phyloP scores from a whole-genome alignment of 352 stramenopile genomes.

The Globisporangium orthogonon region DNA sequence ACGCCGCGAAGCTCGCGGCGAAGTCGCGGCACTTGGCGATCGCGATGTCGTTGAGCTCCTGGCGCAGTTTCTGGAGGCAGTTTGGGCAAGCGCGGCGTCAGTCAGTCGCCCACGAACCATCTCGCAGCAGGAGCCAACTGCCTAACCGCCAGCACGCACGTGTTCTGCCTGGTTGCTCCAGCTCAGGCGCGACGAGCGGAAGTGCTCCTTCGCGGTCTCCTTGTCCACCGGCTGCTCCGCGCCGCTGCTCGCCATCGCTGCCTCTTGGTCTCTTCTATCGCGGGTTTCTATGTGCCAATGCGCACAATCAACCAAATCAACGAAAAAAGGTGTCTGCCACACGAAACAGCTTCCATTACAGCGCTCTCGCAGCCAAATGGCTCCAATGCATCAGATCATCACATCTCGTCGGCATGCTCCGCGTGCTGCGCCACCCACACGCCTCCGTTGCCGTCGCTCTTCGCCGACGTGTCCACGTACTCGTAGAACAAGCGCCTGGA shows the following conservation, averaged over 20 bases:
- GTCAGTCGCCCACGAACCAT: too few relatives aligned
- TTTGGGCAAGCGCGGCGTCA: too few relatives aligned
- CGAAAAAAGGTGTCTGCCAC: too few relatives aligned
- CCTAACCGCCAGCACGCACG: slow-evolving; percentile 19
- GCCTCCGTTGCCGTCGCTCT: too few relatives aligned
- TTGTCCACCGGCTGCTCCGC: slow-evolving; percentile 57
- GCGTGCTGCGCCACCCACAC: slow-evolving; percentile 4
- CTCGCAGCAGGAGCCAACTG: too few relatives aligned
- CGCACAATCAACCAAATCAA: too few relatives aligned
- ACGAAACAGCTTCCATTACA: too few relatives aligned
- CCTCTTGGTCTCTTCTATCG: background rate
- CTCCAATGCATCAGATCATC: background rate
- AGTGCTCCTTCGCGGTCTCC: slow-evolving; percentile 64
- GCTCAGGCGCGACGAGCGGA: slow-evolving; percentile 68
- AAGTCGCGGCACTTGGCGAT: slow-evolving; percentile 65
- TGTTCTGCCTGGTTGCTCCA: slow-evolving; percentile 85
- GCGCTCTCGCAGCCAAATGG: too few relatives aligned
- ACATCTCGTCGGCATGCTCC: slow-evolving; percentile 4
- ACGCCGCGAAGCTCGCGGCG: slow-evolving; percentile 56
- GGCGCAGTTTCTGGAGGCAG: slow-evolving; percentile 53
- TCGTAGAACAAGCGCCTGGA: slow-evolving; percentile 50
- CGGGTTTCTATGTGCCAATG: slow-evolving; percentile 8
- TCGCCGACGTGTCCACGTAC: slow-evolving; percentile 21
- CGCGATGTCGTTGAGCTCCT: slow-evolving; percentile 79
- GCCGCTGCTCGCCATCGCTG: slow-evolving; percentile 1